Conservation (phyloP, 495 filamentous ascomycete genomes). For the Penicillium canariense region DNA sequence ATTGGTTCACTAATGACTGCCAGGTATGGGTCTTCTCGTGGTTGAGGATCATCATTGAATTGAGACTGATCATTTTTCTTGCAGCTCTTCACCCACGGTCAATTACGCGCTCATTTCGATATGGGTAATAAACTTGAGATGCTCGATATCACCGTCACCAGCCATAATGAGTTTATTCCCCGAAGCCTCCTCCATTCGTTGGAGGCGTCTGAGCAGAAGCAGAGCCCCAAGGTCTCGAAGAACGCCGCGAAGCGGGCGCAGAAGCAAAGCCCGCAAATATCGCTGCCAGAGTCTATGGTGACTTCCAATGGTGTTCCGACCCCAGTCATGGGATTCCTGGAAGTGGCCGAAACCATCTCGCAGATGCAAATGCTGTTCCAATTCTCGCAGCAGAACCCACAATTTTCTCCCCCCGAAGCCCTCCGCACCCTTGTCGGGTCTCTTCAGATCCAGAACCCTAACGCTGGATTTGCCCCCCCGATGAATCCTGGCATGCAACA, state of each 20-base stretch:
- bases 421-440: conserved; percentile 58
- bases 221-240: conserved; percentile 69
- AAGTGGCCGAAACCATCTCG: conserved; percentile 73
- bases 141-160: conserved; percentile 62
- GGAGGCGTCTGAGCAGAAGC: conserved; percentile 60
- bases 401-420: conserved; percentile 57
- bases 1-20: conserved; percentile 69
- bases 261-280: conserved; percentile 53
- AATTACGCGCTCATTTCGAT: conserved; percentile 64
- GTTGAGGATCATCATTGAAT: background rate
- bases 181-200: conserved; percentile 46
- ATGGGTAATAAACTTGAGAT: conserved; percentile 67
- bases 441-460: conserved; percentile 35
- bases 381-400: conserved; percentile 57
- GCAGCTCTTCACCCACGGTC: conserved; percentile 63
- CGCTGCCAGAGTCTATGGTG: conserved; percentile 62
- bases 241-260: conserved; percentile 51
- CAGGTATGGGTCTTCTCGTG: conserved; percentile 51
- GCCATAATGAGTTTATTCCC: conserved; percentile 68
- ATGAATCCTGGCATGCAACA: conserved; percentile 44
- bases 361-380: conserved; percentile 68
- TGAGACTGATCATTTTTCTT: background rate
- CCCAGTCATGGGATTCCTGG: conserved; percentile 63
- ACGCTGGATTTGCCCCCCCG: conserved; percentile 29
- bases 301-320: conserved; percentile 58